Conservation (phyloP, 306 rosid species). For the Prunus kanzakura region DNA sequence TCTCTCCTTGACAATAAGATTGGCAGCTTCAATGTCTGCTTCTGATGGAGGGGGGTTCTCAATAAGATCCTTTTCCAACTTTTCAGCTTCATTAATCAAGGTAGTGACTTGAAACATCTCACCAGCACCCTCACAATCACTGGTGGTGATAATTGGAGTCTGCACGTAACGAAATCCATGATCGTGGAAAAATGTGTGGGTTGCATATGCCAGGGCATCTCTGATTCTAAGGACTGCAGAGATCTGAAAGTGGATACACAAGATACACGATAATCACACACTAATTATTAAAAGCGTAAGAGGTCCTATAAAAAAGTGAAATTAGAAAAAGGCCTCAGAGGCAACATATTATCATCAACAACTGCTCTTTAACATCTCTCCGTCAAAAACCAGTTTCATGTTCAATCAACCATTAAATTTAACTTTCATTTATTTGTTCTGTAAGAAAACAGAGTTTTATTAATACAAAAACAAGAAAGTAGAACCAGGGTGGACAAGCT, state of each 20-base stretch:
- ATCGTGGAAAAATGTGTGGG: conserved; percentile 74
- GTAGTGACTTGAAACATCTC: conserved; percentile 99
- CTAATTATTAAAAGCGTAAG: neutral
- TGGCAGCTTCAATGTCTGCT: conserved; percentile 71
- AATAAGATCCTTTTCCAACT: conserved; percentile 68
- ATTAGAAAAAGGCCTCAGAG: neutral
- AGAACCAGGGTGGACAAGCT: neutral
- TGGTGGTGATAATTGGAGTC: conserved; percentile 90
- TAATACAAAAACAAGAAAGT: neutral
- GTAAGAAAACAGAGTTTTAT: neutral
- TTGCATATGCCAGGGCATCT: conserved; percentile 81
- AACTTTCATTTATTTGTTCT: neutral
- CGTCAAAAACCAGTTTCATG: neutral
- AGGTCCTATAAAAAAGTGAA: neutral
- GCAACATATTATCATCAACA: neutral
- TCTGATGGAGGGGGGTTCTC: conserved; percentile 83
- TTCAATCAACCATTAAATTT: neutral
- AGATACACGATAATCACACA: neutral
- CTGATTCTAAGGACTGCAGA: conserved; percentile 87
- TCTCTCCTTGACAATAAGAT: conserved; percentile 56
- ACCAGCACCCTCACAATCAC: conserved; percentile 99
- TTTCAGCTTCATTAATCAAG: conserved; percentile 76
- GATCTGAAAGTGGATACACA: conserved; percentile 44
- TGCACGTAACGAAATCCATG: conserved; percentile 85
- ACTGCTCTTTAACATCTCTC: neutral